Conservation (phyloP, 441 rosid genomes). For the Raphanus hybrid region DNA sequence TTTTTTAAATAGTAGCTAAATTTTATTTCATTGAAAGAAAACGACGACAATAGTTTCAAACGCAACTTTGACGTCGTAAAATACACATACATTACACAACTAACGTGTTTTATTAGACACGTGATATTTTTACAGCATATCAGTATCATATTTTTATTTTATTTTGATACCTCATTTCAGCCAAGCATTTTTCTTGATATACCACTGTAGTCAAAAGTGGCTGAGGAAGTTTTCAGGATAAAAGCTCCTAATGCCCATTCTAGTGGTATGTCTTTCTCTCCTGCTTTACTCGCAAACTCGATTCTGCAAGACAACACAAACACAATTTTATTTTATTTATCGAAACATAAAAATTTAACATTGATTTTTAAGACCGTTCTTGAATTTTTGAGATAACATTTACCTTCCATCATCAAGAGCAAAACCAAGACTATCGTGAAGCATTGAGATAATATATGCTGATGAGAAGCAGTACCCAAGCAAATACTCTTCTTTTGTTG, state of each 20-base stretch:
- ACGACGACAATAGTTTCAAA: neutral
- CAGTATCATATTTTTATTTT: too few species aligned
- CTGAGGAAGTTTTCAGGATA: constrained; percentile 60
- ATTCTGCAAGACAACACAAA: constrained; percentile 53
- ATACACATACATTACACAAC: too few species aligned
- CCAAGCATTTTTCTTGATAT: constrained; percentile 33
- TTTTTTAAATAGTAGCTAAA: neutral
- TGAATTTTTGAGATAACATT: neutral
- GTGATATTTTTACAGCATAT: too few species aligned
- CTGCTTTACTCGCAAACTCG: constrained; percentile 54
- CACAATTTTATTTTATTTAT: neutral
- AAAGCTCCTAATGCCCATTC: constrained; percentile 96
- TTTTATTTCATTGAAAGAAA: neutral
- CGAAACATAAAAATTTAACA: neutral
- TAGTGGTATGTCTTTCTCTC: constrained; percentile 55
- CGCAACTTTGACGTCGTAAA: too few species aligned
- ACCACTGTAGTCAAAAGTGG: constrained; percentile 26
- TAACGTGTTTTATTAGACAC: too few species aligned
- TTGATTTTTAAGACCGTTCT: neutral
- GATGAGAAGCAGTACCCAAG: constrained; percentile 64
- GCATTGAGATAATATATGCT: constrained; percentile 55
- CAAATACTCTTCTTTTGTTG: constrained; percentile 50
- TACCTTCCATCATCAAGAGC: constrained; percentile 24
- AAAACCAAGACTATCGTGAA: constrained; percentile 50
- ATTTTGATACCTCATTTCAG: too few species aligned